These are phyloP conservation scores for Saitozyma podzolica DNA, from an alignment of 768 basidiomycete genomes.

Conservation along the genomic window DNA sequence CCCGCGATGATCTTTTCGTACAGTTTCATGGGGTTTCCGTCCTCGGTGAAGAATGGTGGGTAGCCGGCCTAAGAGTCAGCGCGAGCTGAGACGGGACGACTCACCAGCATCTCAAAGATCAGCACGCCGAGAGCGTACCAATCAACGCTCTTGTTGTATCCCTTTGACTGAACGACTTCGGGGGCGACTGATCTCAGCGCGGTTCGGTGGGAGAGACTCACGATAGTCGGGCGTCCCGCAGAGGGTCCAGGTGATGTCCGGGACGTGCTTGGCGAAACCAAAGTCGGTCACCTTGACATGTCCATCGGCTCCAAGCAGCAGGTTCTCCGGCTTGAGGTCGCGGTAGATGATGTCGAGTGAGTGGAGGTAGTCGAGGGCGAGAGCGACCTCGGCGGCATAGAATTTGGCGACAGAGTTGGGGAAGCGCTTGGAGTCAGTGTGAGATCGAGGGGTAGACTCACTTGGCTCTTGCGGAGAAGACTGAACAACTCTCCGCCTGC, in stretches of 20 bases:
- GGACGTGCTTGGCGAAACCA: conserved; percentile 63
- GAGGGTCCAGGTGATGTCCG: conserved; percentile 53
- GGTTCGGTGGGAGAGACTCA: conserved; percentile 21
- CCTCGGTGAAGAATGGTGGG: conserved; percentile 55
- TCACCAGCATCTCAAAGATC: conserved; percentile 54
- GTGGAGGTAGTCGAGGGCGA: conserved; percentile 54
- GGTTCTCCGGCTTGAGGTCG: conserved; percentile 62
- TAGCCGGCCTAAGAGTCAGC: conserved; percentile 49
- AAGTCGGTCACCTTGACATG: conserved; percentile 98
- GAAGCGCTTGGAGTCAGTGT: conserved; percentile 44
- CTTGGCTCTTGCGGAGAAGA: conserved; percentile 86
- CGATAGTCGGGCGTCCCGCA: conserved; percentile 55
- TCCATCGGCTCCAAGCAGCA: conserved; percentile 87
- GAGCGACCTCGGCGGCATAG: conserved; percentile 54
- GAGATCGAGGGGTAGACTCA: conserved; percentile 54
- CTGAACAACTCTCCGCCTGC: conserved; percentile 62
- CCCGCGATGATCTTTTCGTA: conserved; percentile 54
- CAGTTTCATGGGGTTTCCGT: conserved; percentile 55
- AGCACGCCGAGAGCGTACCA: conserved; percentile 55
- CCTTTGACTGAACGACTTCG: conserved; percentile 54
- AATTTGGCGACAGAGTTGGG: conserved; percentile 55
- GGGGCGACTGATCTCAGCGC: conserved; percentile 46
- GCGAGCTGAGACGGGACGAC: conserved; percentile 6
- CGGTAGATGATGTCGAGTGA: conserved; percentile 55
- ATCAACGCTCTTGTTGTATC: conserved; percentile 55